Evolutionary conservation across 2,329 filamentous ascomycete genomes (phyloP).

Genomic region (Coniochaeta sp.): DNA sequence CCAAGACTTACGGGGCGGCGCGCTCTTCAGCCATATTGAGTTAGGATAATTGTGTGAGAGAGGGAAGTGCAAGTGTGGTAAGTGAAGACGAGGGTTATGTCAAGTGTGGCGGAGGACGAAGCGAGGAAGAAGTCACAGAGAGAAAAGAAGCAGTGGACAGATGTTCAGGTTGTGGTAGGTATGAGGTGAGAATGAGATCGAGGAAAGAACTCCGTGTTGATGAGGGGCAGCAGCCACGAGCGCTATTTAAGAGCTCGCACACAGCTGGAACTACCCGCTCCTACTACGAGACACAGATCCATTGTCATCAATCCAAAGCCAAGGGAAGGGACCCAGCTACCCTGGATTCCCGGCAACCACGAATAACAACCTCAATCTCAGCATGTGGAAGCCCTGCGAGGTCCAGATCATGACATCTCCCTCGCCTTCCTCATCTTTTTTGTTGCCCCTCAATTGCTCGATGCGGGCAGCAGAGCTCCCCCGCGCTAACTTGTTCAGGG

Average conservation of each 20-base stretch:
- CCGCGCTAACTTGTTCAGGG: constrained; percentile 15
- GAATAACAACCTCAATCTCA: no score
- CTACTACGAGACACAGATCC: background rate
- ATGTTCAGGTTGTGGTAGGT: background rate
- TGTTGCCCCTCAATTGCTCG: constrained; percentile 17
- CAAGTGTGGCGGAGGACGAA: background rate
- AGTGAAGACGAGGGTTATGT: background rate
- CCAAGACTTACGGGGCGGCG: constrained; percentile 23
- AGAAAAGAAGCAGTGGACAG: background rate
- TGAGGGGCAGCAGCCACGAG: background rate
- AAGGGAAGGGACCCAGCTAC: background rate
- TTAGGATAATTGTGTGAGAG: constrained; percentile 8
- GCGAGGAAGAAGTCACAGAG: background rate
- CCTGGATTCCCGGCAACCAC: background rate
- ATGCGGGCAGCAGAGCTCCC: constrained; percentile 15
- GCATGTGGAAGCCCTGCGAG: no score
- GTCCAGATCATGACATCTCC: background rate
- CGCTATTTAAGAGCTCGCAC: background rate
- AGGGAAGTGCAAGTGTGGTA: constrained; percentile 3
- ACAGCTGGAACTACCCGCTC: no score
- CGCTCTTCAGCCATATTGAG: constrained; percentile 26
- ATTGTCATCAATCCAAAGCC: background rate
- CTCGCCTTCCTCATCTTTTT: background rate
- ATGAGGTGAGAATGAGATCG: background rate
- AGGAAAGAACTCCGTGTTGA: background rate